These are phyloP conservation scores for Rhodotorula sp. DNA, from an alignment of 1,284 basidiomycete species.

Conservation along the genomic window DNA sequence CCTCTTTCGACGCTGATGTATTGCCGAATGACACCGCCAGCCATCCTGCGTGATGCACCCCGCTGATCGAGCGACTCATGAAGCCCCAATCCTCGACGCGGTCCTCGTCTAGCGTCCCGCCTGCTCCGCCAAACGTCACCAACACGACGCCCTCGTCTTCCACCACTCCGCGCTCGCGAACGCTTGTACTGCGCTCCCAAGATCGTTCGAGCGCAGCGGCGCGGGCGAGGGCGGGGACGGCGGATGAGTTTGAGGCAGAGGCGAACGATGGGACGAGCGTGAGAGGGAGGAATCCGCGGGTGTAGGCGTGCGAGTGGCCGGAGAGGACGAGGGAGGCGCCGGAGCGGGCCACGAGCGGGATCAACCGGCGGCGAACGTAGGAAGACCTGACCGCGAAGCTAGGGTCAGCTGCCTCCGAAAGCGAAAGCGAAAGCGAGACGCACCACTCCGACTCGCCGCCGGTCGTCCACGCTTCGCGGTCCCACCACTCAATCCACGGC, in stretches of 20 bases:
- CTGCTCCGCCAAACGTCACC: slow-evolving; percentile 39
- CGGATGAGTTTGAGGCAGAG: background rate
- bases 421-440: background rate
- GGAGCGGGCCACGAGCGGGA: slow-evolving; percentile 31
- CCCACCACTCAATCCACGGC: slow-evolving; percentile 44
- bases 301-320: slow-evolving; percentile 43
- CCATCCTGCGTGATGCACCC: slow-evolving; percentile 36
- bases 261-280: slow-evolving; percentile 27
- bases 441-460: slow-evolving; percentile 39
- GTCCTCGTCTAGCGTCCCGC: slow-evolving; percentile 41
- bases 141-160: slow-evolving; percentile 32
- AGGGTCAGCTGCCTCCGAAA: background rate
- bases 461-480: slow-evolving; percentile 38
- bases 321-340: slow-evolving; percentile 36
- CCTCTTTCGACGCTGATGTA: background rate
- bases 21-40: slow-evolving; percentile 26
- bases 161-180: background rate
- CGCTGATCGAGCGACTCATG: slow-evolving; percentile 13
- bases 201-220: slow-evolving; percentile 14
- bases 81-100: slow-evolving; percentile 42
- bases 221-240: slow-evolving; percentile 10
- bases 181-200: slow-evolving; percentile 24
- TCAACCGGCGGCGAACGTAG: slow-evolving; percentile 39
- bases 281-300: slow-evolving; percentile 39
- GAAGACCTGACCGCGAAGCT: slow-evolving; percentile 19